Evolutionary conservation across 2,329 filamentous ascomycete genomes (phyloP).

Genomic region (Pseudogymnoascus sp.): DNA sequence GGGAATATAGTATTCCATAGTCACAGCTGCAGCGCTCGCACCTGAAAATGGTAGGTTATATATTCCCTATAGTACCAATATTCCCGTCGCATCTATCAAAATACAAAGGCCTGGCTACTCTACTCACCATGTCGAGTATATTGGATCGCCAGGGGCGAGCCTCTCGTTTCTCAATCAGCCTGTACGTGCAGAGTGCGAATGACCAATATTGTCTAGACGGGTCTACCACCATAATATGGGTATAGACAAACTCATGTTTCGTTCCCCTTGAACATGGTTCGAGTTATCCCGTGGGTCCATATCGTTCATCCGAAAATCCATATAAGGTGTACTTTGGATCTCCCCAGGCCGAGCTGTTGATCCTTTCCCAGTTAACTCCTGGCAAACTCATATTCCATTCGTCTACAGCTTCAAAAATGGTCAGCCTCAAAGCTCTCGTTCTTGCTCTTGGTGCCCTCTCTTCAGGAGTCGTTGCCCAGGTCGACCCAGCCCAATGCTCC

Average conservation of each 20-base stretch:
- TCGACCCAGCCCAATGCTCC: background rate
- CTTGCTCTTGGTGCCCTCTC: background rate
- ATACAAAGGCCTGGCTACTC: background rate
- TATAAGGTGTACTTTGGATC: background rate
- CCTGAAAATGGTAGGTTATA: background rate
- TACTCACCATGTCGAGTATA: background rate
- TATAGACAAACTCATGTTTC: background rate
- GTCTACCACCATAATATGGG: background rate
- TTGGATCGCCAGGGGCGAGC: conserved; percentile 3
- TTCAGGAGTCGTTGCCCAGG: background rate
- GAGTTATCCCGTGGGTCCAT: background rate
- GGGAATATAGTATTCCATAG: conserved; percentile 7
- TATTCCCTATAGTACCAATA: conserved; percentile 3
- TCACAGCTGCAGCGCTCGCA: background rate
- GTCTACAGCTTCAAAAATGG: conserved; percentile 5
- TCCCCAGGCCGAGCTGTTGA: background rate
- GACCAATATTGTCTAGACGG: background rate
- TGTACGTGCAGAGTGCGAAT: background rate
- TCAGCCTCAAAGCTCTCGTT: background rate
- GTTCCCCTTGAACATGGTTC: background rate
- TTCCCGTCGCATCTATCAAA: background rate
- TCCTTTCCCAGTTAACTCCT: background rate
- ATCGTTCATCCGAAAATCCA: background rate
- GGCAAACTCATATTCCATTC: background rate
- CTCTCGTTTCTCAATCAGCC: background rate